Conservation (phyloP, 1,284 basidiomycete genomes). For the Ustilago lituana region DNA sequence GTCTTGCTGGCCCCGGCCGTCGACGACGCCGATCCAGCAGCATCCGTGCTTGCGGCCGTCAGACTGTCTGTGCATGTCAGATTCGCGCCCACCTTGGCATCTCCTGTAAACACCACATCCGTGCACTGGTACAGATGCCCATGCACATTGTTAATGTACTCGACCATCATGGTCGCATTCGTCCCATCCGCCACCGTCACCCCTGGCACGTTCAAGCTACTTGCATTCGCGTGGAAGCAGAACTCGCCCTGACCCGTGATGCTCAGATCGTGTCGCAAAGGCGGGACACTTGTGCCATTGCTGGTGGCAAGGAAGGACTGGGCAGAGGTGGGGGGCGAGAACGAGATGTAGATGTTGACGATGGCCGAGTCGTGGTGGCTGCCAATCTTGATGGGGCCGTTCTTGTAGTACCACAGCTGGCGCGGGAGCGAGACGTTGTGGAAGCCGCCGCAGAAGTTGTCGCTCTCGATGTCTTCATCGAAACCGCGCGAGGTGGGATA, state of each 20-base stretch:
- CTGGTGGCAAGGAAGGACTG: conserved; percentile 19
- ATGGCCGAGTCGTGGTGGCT: conserved; percentile 43
- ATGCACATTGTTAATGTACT: conserved; percentile 39
- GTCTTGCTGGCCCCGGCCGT: background rate
- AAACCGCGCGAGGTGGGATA: conserved; percentile 36
- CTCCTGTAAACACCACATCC: conserved; percentile 33
- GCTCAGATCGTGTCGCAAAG: conserved; percentile 21
- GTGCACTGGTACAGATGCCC: conserved; percentile 47
- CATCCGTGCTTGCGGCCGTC: conserved; percentile 4
- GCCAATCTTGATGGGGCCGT: conserved; percentile 37
- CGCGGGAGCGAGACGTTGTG: conserved; percentile 20
- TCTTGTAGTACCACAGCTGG: conserved; percentile 34
- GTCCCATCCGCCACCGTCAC: conserved; percentile 12
- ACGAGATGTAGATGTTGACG: conserved; percentile 48
- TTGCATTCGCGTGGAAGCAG: conserved; percentile 38
- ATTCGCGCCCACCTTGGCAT: conserved; percentile 11
- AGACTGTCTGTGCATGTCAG: conserved; percentile 31
- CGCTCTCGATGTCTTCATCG: conserved; percentile 40
- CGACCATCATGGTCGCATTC: conserved; percentile 48
- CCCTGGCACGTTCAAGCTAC: conserved; percentile 1
- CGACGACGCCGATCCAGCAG: no score
- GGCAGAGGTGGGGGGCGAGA: conserved; percentile 21
- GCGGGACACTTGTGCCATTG: background rate
- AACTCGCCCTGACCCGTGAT: conserved; percentile 35
- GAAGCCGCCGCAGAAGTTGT: conserved; percentile 50